Base-by-base conservation (phyloP, 331 rosid species). In the Phaseolus coccineus region DNA sequence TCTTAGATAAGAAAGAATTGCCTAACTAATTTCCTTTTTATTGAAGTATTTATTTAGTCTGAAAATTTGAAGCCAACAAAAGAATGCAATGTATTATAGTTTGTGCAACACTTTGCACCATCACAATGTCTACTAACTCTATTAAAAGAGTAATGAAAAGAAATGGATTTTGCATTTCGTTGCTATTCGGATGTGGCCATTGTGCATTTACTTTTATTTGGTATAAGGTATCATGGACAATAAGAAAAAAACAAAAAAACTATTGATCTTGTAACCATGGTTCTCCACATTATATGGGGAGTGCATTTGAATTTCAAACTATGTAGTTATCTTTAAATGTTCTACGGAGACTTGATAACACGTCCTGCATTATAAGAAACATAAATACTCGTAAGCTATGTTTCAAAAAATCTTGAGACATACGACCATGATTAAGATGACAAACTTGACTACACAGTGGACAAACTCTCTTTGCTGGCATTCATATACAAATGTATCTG, bases 401-500 rank as follows among this genome's bases (percentile, higher is more conserved):
- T 24, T 69, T 9, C 30, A 4, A 24, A 69, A 76, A 72, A 65
- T 69, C 67, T 46, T 71, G 69, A 52, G 27, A 62, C 42, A 25
- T 13, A 52, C n/a, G 46, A 70, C 55, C 63, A 64, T 76, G 74
- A 68, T 24, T 50, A 71, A 66, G 19, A 61, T 31, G 66, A 77
- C 85, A 84, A 72, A 95, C 99, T 94, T 88, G 81, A 84, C 86
- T 93, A 66, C 99, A 93, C 55, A 90, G 90, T 3, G 97, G 99
- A 82, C 99, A 95, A 50, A 47, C 76, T 58, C 89, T 44, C 48
- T 11, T 90, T 87, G 94, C 88, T 87, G 90, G 91, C 94, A 87
- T 89, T 98, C 98, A 95, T 80, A 88, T 92, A 53, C 89, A 89
- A 90, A 93, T 93, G 88, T 96, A 95, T 11, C 94, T 90, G 52